phyloP scores from a whole-genome alignment of 495 filamentous ascomycete genomes.

The Gamarada debralockiae region DNA sequence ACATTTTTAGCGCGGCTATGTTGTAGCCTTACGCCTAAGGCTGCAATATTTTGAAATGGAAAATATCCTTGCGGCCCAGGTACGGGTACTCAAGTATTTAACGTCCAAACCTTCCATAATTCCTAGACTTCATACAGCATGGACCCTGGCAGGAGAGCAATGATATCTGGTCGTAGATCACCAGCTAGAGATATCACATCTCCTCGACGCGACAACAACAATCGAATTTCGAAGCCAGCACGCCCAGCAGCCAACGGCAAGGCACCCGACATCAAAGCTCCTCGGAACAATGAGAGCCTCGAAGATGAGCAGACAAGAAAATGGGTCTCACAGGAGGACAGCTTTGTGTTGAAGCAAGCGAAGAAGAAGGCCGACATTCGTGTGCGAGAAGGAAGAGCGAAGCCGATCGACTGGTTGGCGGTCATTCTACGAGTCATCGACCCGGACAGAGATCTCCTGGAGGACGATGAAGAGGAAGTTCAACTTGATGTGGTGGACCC shows the following conservation, averaged over 20 bases:
- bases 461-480: slow-evolving; percentile 80
- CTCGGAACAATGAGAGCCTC: slow-evolving; percentile 54
- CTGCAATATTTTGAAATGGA: too few species aligned
- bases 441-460: slow-evolving; percentile 68
- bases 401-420: slow-evolving; percentile 92
- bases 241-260: slow-evolving; percentile 10
- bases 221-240: slow-evolving; percentile 22
- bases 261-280: slow-evolving; percentile 25
- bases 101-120: neutral
- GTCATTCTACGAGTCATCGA: slow-evolving; percentile 88
- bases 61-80: too few species aligned
- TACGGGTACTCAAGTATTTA: too few species aligned
- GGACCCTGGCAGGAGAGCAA: slow-evolving; percentile 25
- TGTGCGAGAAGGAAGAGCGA: slow-evolving; percentile 88
- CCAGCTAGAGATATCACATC: slow-evolving; percentile 23
- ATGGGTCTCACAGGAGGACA: slow-evolving; percentile 93
- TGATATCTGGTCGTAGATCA: slow-evolving; percentile 19
- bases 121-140: slow-evolving; percentile 2
- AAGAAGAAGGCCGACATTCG: slow-evolving; percentile 98
- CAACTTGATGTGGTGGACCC: slow-evolving; percentile 76
- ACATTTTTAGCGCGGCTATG: too few species aligned
- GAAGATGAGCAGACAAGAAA: slow-evolving; percentile 74
- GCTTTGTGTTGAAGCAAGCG: slow-evolving; percentile 92
- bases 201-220: slow-evolving; percentile 21
- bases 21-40: too few species aligned